Base-by-base conservation (phyloP, 2,329 filamentous ascomycete species). In the Leptographium flavum region DNA sequence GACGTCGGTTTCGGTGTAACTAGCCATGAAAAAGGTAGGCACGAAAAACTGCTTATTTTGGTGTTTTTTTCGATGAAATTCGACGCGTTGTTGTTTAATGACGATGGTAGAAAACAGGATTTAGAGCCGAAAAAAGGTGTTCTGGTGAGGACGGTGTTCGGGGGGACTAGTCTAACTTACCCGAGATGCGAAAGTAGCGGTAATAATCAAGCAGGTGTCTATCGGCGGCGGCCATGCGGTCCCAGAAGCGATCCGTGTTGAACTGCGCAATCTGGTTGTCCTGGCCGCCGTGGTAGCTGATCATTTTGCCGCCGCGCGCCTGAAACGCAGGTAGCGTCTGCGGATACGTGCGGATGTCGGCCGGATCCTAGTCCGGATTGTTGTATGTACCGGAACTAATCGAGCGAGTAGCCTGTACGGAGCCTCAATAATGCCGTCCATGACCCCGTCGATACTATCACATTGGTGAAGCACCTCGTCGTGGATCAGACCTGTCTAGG, bases 221-320 rank as follows among this genome's bases (percentile, higher is more conserved):
- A n/a, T 55, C 42, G 0, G 56, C 49, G 0, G 60, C 52, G 6
- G 50, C 50, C 66, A 72, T 69, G 0, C 64, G 68, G 23, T 69
- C 58, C 55, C 72, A 72, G 60, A 72, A 72, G 13, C 64, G 55
- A 11, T 63, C 60, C 13, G 61, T 65, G 52, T 65, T 69, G 13
- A 63, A 61, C 14, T 59, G 63, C 14, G 62, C 59, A 53, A 72
- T 69, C 48, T 68, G 57, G 19, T 53, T 56, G 52, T 70, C 67
- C 46, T 62, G 59, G 19, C 56, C 55, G 25, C 69, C 68, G 48
- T 69, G 67, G 49, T 62, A 68, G 41, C 62, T 64, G 31, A 71
- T 54, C n/a, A 71, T 52, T 56, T 70, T 71, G 21, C 60, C 60
- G 39, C 67, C 66, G 6, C 60, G 56, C 7, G 57, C 51, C 42